Percentiles rank a stretch among this genome's conserved stretches.
Conservation (phyloP, 345 rosid species). For the Arabis hirsuta region DNA sequence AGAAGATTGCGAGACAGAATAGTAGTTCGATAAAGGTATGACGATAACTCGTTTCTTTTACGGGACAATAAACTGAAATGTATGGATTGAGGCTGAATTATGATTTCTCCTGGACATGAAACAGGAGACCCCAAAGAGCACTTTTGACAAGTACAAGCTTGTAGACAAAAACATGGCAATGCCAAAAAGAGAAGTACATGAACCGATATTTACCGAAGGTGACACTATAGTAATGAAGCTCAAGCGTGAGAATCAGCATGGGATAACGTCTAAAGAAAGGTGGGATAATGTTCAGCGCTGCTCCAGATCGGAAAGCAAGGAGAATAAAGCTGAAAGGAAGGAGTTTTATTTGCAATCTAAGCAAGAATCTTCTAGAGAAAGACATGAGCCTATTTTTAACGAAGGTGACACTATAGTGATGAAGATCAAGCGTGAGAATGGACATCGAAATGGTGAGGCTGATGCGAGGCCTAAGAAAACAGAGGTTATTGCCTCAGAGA, state of each 20-base stretch:
- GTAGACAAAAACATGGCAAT: slow-evolving; percentile 43
- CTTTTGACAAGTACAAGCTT: slow-evolving; percentile 46
- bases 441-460: slow-evolving; percentile 46
- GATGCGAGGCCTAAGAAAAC: slow-evolving; percentile 39
- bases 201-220: slow-evolving; percentile 29
- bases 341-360: slow-evolving; percentile 43
- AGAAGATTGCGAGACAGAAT: slow-evolving; percentile 48
- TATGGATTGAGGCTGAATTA: slow-evolving; percentile 15
- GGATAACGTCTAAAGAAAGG: slow-evolving; percentile 29
- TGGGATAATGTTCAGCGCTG: slow-evolving; percentile 20
- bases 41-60: slow-evolving; percentile 12
- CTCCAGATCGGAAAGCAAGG: slow-evolving; percentile 25
- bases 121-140: slow-evolving; percentile 35
- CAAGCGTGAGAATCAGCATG: slow-evolving; percentile 38
- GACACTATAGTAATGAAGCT: slow-evolving; percentile 41
- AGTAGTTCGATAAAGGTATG: slow-evolving; percentile 56
- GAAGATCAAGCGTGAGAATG: slow-evolving; percentile 50
- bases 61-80: slow-evolving; percentile 14
- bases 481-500: slow-evolving; percentile 50
- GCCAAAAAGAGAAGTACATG: slow-evolving; percentile 39
- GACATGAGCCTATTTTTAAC: slow-evolving; percentile 38
- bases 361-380: slow-evolving; percentile 40
- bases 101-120: slow-evolving; percentile 27
- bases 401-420: slow-evolving; percentile 45
- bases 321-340: slow-evolving; percentile 30